Base-by-base conservation (phyloP, 768 basidiomycete species). In the Crucibulum laeve region DNA sequence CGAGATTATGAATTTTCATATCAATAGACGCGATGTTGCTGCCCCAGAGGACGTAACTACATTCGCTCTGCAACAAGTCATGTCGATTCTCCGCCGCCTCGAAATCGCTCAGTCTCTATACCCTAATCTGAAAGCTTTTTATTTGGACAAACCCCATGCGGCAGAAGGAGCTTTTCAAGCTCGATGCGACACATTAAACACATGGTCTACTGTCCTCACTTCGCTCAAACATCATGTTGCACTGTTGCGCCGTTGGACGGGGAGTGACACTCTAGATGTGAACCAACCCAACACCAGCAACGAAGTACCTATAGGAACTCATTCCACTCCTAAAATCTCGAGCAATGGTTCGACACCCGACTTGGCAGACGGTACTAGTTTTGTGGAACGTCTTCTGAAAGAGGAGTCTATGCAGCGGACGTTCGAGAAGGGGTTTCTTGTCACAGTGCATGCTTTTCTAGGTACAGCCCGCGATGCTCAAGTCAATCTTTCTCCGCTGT, bases 381-480 rank as follows among this genome's bases (percentile, higher is more conserved):
- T 98, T 61, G 86, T 97, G 25, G 96, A 97, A 60, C 81, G 92
- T 22, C 69, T 97, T 19, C 74, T 96, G 45, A 97, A 98, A 61
- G 95, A 98, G 62, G 95, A 98, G 55, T 86, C 86, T n/a, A 84
- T 98, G 56, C 89, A 94, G 62, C 78, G 86, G 48, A 92, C 90
- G 6, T 97, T 99, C 61, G 91, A 94, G 62, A 91, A 87, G 53
- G 86, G 87, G 11, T 90, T 87, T 51, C 74, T 92, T 53, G 82
- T 82, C 30, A 91, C 89, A n/a, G 80, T 95, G 5, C 87, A 92
- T 60, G 71, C 81, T 11, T 87, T 94, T 54, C 81, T 98, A 42
- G 82, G 84, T 28, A 80, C 84, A 41, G 89, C 91, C 52, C 88
- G 92, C 45, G 82, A 87, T 35, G 87, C 91, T 0, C 88, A 95